Evolutionary conservation across 371 early-diverging fungal genomes (phyloP), one percentile per base, ranked within the genome.

Genomic region (Ordospora pajunii): DNA sequence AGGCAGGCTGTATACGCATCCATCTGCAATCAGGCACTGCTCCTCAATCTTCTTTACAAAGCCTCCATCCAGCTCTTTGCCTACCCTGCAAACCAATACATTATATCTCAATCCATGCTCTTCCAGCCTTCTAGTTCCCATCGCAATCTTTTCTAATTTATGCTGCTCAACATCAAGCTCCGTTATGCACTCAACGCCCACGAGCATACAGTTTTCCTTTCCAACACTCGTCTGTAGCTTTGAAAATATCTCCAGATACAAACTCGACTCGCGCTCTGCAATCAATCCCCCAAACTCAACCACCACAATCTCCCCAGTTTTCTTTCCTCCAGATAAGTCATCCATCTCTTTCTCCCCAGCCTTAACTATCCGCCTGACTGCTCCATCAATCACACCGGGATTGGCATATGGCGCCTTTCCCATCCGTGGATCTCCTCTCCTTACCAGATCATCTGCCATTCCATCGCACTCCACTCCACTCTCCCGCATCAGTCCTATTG

Each of bases 391-490:
- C 67, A 96, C 88, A 84, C 96, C 96, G 22, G 97, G 96, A 10
- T 96, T 94, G 0, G 96, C 93, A 83, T 97, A 95, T 25, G 97
- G 94, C 3, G 96, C 96, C 87, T 96, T 95, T 75, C 97, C 97
- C 27, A 96, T 87, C 67, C 97, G 96, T 72, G 88, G 87, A 67
- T 95, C 89, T 87, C 88, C 94, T 78, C 89, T 88, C 83, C 93
- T 92, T 82, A 97, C 96, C 43, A 96, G 92, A 80, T 90, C 88
- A 51, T 89, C 87, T 87, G 95, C 94, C 77, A 96, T 91, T 84
- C 97, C 95, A 81, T 98, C 99, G 40, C 96, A 93, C 17, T 97
- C 96, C 79, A 99, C 93, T 84, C 93, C 93, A 89, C 96, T 96
- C 84, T 92, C 89, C 54, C 91, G 89, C 45, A 92, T 91, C 77